Evolutionary conservation across 306 rosid species (phyloP), one percentile per base, ranked within the genome.

Genomic region (Elaeagnus macrophylla): DNA sequence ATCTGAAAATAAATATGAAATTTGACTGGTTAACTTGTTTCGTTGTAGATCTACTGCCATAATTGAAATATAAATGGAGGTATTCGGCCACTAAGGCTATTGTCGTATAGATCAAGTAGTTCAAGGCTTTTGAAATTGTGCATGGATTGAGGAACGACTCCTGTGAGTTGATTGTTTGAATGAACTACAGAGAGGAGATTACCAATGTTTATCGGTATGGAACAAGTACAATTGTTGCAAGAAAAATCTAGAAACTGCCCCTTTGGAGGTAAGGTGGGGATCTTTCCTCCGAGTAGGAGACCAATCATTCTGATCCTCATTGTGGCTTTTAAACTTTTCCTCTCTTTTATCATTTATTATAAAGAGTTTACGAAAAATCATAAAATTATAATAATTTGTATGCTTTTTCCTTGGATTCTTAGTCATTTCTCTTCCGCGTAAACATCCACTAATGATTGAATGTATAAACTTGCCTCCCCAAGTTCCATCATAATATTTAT

Each of bases 171-270:
- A 32, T 69, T 69, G 40, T 61, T 39, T 55, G 74, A 37, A 5
- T 1, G 0, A 53, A 13, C 8, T 1, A 8, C 2, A 13, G 42
- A 36, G 1, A 67, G 56, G 45, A 10, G 20, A 8, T 51, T 7
- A 8, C 53, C 52, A 35, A 56, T 45, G 25, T 18, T n/a, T 20
- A 37, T 7, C 7, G 53, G 57, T 25, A 72, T 37, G 7, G 37
- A 9, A 59, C 59, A 62, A 43, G 25, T 55, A 8, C 60, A 66
- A 12, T 19, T 48, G 36, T 72, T 72, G 25, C 2, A 37, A 12
- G 77, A 66, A 47, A 48, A 66, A 25, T 61, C 77, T 49, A 72
- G 6, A 39, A n/a, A n/a, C n/a, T n/a, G n/a, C n/a, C n/a, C n/a
- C n/a, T n/a, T n/a, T 12, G 15, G 10, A 7, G 51, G 40, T 25